Conservation (phyloP, 768 basidiomycete species). For the Tricholoma terreum region DNA sequence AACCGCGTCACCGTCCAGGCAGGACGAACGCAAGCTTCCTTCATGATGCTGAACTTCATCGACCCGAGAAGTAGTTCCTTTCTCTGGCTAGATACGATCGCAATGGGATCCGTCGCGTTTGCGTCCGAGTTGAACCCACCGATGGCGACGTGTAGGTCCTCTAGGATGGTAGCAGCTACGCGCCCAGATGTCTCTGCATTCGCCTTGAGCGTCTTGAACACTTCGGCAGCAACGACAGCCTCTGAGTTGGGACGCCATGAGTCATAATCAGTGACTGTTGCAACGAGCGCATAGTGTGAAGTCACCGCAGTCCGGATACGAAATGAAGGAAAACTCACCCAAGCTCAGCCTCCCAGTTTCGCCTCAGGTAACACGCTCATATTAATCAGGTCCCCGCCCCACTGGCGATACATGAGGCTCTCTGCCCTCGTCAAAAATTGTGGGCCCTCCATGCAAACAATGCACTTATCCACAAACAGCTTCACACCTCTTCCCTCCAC, state of each 20-base stretch:
- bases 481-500: slow-evolving; percentile 56
- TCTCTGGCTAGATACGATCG: slow-evolving; percentile 14
- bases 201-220: slow-evolving; percentile 80
- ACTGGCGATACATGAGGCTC: slow-evolving; percentile 87
- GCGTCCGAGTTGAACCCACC: slow-evolving; percentile 34
- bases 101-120: neutral
- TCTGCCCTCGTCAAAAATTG: slow-evolving; percentile 99
- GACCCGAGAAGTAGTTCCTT: slow-evolving; percentile 55
- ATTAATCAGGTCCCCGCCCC: slow-evolving; percentile 93
- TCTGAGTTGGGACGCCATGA: slow-evolving; percentile 83
- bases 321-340: slow-evolving; percentile 52
- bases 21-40: slow-evolving; percentile 73
- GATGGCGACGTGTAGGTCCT: slow-evolving; percentile 61
- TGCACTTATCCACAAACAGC: slow-evolving; percentile 78
- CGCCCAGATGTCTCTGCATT: slow-evolving; percentile 87
- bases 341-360: slow-evolving; percentile 96
- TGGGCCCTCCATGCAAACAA: slow-evolving; percentile 96
- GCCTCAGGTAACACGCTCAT: no score
- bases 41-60: slow-evolving; percentile 90
- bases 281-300: slow-evolving; percentile 80
- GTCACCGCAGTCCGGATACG: no score
- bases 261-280: slow-evolving; percentile 92
- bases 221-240: slow-evolving; percentile 86
- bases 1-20: slow-evolving; percentile 4
- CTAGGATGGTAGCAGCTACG: slow-evolving; percentile 66